phyloP scores from a whole-genome alignment of 352 stramenopile species.

The Paralagenidium karlingii region DNA sequence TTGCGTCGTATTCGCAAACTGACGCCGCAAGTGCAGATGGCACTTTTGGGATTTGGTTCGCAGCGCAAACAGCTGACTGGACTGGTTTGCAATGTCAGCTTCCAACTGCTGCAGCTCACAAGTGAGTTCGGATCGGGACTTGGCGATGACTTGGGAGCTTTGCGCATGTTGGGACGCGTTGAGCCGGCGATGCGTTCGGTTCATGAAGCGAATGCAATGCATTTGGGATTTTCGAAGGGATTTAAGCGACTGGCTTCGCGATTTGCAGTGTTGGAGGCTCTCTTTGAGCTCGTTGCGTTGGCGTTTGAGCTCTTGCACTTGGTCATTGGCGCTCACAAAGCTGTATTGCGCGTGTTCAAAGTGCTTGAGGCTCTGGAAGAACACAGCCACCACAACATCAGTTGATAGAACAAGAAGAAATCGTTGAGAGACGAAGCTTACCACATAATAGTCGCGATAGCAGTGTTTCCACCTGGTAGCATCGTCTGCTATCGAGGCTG shows the following conservation, averaged over 20 bases:
- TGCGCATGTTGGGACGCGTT: slow-evolving; percentile 16
- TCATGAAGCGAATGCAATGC: slow-evolving; percentile 58
- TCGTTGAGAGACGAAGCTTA: too few species aligned
- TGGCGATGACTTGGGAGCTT: slow-evolving; percentile 19
- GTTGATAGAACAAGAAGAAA: too few species aligned
- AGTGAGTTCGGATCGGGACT: slow-evolving; percentile 32
- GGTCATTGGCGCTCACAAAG: slow-evolving; percentile 21
- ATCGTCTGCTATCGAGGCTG: too few species aligned
- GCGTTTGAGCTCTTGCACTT: slow-evolving; percentile 30
- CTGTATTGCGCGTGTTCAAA: slow-evolving; percentile 17
- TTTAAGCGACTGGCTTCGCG: slow-evolving; percentile 32
- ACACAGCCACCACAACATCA: not conserved
- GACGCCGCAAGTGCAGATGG: too few species aligned
- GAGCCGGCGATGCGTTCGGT: slow-evolving; percentile 33
- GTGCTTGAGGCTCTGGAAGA: slow-evolving; percentile 12
- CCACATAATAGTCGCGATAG: slow-evolving; percentile 37
- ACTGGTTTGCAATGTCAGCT: slow-evolving; percentile 18
- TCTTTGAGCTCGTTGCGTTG: slow-evolving; percentile 32
- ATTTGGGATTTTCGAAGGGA: slow-evolving; percentile 33
- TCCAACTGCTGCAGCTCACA: slow-evolving; percentile 28
- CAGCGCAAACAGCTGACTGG: slow-evolving; percentile 31
- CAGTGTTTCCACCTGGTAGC: slow-evolving; percentile 43
- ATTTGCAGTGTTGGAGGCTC: slow-evolving; percentile 29
- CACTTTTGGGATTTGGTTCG: slow-evolving; percentile 34
- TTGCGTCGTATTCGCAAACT: too few species aligned